Conservation (phyloP, 202 grass and related monocot species). For the Digitaria exilis region DNA sequence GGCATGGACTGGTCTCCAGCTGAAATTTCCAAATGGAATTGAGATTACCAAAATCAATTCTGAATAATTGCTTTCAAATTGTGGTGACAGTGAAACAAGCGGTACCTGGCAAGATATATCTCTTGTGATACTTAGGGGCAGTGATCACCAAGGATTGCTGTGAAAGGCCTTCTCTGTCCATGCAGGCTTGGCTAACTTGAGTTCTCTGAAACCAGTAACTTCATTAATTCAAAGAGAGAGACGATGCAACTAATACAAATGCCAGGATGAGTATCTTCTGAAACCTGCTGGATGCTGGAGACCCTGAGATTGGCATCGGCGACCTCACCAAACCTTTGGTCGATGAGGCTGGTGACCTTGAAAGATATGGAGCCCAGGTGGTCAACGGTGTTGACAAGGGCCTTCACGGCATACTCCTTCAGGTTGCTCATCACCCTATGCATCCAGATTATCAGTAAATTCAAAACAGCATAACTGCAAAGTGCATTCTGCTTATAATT, state of each 20-base stretch:
- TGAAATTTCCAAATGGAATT: slow-evolving; percentile 17
- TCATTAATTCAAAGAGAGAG: neutral
- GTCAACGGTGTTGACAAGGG: slow-evolving; percentile 90
- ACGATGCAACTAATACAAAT: neutral
- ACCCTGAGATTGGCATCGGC: slow-evolving; percentile 47
- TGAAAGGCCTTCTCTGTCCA: slow-evolving; percentile 70
- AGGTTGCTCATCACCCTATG: slow-evolving; percentile 70
- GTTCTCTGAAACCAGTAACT: slow-evolving; percentile 60
- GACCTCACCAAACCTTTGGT: slow-evolving; percentile 62
- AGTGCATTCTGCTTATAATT: slow-evolving; percentile 14
- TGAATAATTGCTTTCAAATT: neutral
- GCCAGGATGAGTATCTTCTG: neutral
- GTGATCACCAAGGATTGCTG: slow-evolving; percentile 86
- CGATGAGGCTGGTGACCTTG: slow-evolving; percentile 70
- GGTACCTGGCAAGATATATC: slow-evolving; percentile 75
- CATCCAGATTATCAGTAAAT: neutral
- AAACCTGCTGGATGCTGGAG: slow-evolving; percentile 78
- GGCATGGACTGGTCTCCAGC: slow-evolving; percentile 60
- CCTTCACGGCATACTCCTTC: slow-evolving; percentile 85
- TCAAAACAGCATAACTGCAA: neutral
- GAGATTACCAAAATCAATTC: slow-evolving; percentile 26
- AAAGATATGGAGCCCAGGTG: slow-evolving; percentile 93
- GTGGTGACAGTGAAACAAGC: neutral
- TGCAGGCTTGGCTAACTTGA: slow-evolving; percentile 59
- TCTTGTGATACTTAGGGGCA: slow-evolving; percentile 80